Evolutionary conservation across 164 flowering plant genomes (phyloP), one percentile per base, ranked within the genome.

Genomic region (Vitis rotundifolia): DNA sequence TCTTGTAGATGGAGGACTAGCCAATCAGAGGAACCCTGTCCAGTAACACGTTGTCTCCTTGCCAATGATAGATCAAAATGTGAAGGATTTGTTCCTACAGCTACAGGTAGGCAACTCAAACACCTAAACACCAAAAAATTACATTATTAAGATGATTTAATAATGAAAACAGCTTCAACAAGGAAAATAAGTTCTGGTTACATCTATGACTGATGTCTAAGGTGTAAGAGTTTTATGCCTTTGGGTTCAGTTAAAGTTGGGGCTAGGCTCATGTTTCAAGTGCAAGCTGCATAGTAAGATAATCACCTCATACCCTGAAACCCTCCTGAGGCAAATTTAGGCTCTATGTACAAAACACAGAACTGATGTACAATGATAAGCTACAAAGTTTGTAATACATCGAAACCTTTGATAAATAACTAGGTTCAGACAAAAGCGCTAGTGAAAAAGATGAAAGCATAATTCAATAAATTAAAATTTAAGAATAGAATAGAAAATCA

Each of bases 51-150:
- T 67, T 66, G 69, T 53, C 59, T 80, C 70, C 93, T 88, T 63
- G 99, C 99, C 77, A 91, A 78, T 49, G 85, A 72, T 59, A 91
- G 89, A 71, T 91, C 95, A 81, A 95, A 95, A 80, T 95, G 99
- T 62, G 91, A 87, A 69, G 94, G 86, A 75, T 89, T 77, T 26
- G 79, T 81, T 61, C 99, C 99, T 68, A 91, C 98, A 59, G 99
- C 98, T 61, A 74, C 67, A 59, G 97, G 98, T 54, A 95, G 80
- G 76, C 87, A 84, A 76, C 92, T 87, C 82, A 95, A 83, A 70
- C 99, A 93, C 88, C 99, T 92, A 70, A 18, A 71, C 52, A 55
- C 49, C 52, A 54, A 63, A 29, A 67, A 44, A 59, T 29, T 13
- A 29, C 44, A 49, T 60, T 26, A 29, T 57, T 10, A 29, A 60